Evolutionary conservation across 148 eudicot genomes (phyloP), one percentile per base, ranked within the genome.

Genomic region (Chenopodium formosanum): DNA sequence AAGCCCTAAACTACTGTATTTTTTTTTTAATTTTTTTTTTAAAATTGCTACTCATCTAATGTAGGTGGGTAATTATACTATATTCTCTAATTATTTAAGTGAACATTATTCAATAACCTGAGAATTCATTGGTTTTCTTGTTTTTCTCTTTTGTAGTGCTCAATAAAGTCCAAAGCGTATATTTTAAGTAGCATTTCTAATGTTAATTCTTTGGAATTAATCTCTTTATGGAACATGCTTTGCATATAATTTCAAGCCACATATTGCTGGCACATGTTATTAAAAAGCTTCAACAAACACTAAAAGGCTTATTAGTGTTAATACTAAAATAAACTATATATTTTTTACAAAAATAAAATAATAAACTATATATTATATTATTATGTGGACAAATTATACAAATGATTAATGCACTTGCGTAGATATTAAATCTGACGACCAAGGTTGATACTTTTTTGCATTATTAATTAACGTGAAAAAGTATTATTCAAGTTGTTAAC

Each of bases 141-240:
- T 77, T 67, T 78, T 72, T 83, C 56, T 78, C 85, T 72, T 70
- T 72, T 63, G 81, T 73, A 78, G 77, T 83, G 52, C 63, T 20
- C 78, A 64, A 83, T 71, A 72, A 73, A 83, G 78, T 64, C 73
- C 62, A 72, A 83, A 78, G 74, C 56, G 44, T 25, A 72, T 47
- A 47, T 48, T 78, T 4, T 23, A 70, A 71, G 77, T 31, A 74
- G 72, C 73, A 66, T 50, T 31, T 79, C 13, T 62, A 79, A 13
- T 46, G 75, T 81, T 71, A 63, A 78, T 67, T 52, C 11, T 78
- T 14, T 64, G 78, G 82, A 53, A 34, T 76, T 81, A 74, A 73
- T 25, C 65, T 47, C 48, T 17, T 73, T 75, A 68, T 3, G 62
- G 16, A 74, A 75, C 79, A 83, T 75, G 70, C 29, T 75, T 68